Percentiles rank a stretch among this genome's conserved stretches.
These are phyloP conservation scores for Zychaea mexicana DNA, from an alignment of 371 early-diverging fungal species.

Conservation along the genomic window DNA sequence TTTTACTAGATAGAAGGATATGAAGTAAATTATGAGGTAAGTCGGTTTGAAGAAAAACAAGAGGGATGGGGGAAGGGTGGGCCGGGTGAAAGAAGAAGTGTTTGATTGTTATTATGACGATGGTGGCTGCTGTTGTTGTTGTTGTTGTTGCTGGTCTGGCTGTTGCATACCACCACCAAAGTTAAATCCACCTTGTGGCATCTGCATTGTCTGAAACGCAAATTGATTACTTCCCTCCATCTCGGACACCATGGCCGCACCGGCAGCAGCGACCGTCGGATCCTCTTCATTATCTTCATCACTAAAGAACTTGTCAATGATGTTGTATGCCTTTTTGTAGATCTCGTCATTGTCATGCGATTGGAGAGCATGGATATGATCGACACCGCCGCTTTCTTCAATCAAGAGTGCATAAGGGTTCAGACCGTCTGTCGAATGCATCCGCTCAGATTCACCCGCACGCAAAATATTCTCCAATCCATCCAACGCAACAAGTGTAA, in stretches of 20 bases:
- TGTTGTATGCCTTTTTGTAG: conserved; percentile 89
- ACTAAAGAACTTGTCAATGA: conserved; percentile 94
- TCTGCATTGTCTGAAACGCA: conserved; percentile 59
- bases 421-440: conserved; percentile 52
- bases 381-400: conserved; percentile 93
- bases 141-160: conserved; percentile 8
- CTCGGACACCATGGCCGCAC: conserved; percentile 56
- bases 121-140: conserved; percentile 5
- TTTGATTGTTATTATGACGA: no score
- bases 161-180: conserved; percentile 60
- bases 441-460: conserved; percentile 46
- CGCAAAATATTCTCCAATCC: conserved; percentile 86
- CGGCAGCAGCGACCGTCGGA: background rate
- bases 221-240: conserved; percentile 67
- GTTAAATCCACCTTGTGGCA: conserved; percentile 71
- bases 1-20: no score
- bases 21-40: no score
- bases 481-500: conserved; percentile 87
- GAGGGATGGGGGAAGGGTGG: no score
- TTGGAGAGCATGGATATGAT: conserved; percentile 90
- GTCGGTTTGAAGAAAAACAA: no score
- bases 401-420: conserved; percentile 86
- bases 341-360: conserved; percentile 91
- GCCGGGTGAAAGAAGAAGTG: no score
- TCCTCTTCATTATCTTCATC: conserved; percentile 84